phyloP scores from a whole-genome alignment of 305 asterid genomes.

The Solanum hybrid region DNA sequence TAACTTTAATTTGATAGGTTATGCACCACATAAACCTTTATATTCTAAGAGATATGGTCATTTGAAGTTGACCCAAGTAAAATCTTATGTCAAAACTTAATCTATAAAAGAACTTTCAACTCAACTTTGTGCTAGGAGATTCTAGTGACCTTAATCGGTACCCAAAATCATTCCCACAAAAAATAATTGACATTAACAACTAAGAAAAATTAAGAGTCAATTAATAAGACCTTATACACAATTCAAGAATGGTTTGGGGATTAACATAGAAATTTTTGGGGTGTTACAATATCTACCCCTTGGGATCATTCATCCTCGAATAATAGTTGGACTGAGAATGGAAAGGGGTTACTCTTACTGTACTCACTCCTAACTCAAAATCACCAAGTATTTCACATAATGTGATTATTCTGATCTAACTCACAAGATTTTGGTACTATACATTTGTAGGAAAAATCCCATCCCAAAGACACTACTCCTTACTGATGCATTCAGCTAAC shows the following conservation, averaged over 20 bases:
- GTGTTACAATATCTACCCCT: neutral
- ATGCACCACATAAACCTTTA: no score
- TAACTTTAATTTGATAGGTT: no score
- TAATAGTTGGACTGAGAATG: neutral
- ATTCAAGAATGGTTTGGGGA: neutral
- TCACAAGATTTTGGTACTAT: no score
- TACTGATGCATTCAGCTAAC: no score
- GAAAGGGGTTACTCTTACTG: neutral
- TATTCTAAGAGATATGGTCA: neutral
- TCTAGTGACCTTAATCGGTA: neutral
- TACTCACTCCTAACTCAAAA: no score
- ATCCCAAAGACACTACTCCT: no score
- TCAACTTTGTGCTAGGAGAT: neutral
- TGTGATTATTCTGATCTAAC: no score
- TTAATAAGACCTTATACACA: neutral
- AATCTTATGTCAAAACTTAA: neutral
- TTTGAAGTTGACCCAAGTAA: neutral
- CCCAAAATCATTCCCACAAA: neutral
- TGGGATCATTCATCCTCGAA: neutral
- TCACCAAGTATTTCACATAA: no score
- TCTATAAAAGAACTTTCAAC: neutral
- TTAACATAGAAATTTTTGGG: neutral
- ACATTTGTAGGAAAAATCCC: no score
- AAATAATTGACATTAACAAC: neutral
- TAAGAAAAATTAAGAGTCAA: neutral